A percentile compares a stretch with the other conserved stretches of the same genome.
Conservation (phyloP, 306 rosid species). For the Sindora glabra region DNA sequence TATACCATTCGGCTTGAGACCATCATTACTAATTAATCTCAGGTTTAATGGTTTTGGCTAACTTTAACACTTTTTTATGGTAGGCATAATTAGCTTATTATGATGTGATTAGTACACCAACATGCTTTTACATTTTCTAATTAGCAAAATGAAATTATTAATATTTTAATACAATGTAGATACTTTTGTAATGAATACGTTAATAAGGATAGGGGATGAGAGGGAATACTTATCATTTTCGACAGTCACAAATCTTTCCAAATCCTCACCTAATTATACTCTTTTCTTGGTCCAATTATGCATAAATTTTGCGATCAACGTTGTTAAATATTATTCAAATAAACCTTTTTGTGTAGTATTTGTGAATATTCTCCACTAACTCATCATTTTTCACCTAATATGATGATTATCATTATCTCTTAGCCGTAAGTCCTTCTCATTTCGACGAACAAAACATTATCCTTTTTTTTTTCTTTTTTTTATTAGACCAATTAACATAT, state of each 20-base stretch:
- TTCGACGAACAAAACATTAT: too few relatives aligned
- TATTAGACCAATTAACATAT: too few relatives aligned
- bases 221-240: slow-evolving; percentile 12
- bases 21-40: too few relatives aligned
- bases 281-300: slow-evolving; percentile 12
- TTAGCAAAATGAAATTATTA: too few relatives aligned
- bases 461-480: too few relatives aligned
- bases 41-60: too few relatives aligned
- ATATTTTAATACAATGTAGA: neutral
- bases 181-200: neutral
- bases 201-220: neutral
- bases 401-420: neutral
- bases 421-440: neutral
- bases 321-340: slow-evolving; percentile 1
- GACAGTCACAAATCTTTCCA: slow-evolving; percentile 33
- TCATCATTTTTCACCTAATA: neutral
- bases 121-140: too few relatives aligned
- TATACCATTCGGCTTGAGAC: too few relatives aligned
- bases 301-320: neutral
- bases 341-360: slow-evolving; percentile 9
- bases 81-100: too few relatives aligned
- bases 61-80: too few relatives aligned
- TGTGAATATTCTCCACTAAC: slow-evolving; percentile 7
- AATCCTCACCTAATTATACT: slow-evolving; percentile 42
- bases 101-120: too few relatives aligned